phyloP scores from a whole-genome alignment of 2,329 filamentous ascomycete genomes.

The Ciborinia camelliae region DNA sequence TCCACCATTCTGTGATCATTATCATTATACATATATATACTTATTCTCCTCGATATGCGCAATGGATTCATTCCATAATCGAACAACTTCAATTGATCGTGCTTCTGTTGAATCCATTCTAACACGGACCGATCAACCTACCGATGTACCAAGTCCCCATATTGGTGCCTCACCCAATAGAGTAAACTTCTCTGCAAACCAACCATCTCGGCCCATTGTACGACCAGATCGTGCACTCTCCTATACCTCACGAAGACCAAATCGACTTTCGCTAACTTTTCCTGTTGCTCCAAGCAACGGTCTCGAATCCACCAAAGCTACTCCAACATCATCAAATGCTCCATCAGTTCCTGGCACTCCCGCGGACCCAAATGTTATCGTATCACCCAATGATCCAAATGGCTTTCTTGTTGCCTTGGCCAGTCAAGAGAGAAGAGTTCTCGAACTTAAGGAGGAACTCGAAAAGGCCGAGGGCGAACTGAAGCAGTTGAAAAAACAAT shows the following conservation, averaged over 20 bases:
- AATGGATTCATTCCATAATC: slow-evolving; percentile 32
- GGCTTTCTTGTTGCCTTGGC: slow-evolving; percentile 82
- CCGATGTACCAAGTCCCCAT: slow-evolving; percentile 31
- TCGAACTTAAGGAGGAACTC: slow-evolving; percentile 91
- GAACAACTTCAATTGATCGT: slow-evolving; percentile 33
- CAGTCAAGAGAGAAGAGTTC: slow-evolving; percentile 82
- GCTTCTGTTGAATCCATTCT: slow-evolving; percentile 36
- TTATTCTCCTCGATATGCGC: slow-evolving; percentile 30
- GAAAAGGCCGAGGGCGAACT: slow-evolving; percentile 76
- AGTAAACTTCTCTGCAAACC: slow-evolving; percentile 22
- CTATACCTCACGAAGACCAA: slow-evolving; percentile 32
- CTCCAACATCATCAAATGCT: slow-evolving; percentile 33
- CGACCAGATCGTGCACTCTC: slow-evolving; percentile 32
- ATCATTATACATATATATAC: no score
- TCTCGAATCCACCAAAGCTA: slow-evolving; percentile 31
- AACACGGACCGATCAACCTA: slow-evolving; percentile 29
- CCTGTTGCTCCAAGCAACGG: slow-evolving; percentile 33
- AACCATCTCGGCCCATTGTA: slow-evolving; percentile 25
- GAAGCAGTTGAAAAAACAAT: slow-evolving; percentile 74
- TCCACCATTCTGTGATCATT: slow-evolving; percentile 26
- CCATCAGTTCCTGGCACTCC: slow-evolving; percentile 33
- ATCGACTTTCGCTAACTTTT: slow-evolving; percentile 37
- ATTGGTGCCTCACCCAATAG: slow-evolving; percentile 32
- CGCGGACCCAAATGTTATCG: slow-evolving; percentile 25
- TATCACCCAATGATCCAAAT: slow-evolving; percentile 34